These are phyloP conservation scores for Alternaria burnsii DNA, from an alignment of 2,329 filamentous ascomycete genomes.

Conservation along the genomic window DNA sequence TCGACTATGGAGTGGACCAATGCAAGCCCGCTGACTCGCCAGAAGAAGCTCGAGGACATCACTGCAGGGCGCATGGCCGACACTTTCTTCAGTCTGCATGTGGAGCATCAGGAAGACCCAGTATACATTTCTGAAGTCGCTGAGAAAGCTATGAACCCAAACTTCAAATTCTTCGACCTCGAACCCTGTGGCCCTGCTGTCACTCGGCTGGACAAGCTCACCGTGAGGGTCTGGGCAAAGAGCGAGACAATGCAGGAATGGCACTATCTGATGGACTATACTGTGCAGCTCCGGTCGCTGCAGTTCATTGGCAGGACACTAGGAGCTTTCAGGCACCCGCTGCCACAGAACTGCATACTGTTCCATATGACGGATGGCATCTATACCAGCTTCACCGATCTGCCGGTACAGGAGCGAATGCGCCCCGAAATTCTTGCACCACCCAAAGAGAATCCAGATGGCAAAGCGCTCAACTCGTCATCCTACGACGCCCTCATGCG, in stretches of 20 bases:
- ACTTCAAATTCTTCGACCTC: conserved; percentile 85
- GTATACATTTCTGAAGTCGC: conserved; percentile 90
- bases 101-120: conserved; percentile 69
- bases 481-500: conserved; percentile 90
- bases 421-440: conserved; percentile 41
- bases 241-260: conserved; percentile 62
- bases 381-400: conserved; percentile 77
- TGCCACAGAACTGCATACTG: conserved; percentile 82
- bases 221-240: conserved; percentile 77
- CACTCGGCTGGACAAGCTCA: conserved; percentile 71
- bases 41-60: conserved; percentile 78
- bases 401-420: conserved; percentile 60
- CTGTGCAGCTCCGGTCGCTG: conserved; percentile 74
- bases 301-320: conserved; percentile 77
- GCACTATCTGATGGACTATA: conserved; percentile 75
- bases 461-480: conserved; percentile 68
- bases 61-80: conserved; percentile 79
- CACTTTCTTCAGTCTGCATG: conserved; percentile 87
- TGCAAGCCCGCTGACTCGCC: conserved; percentile 67
- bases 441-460: conserved; percentile 54
- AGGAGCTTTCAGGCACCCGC: conserved; percentile 69
- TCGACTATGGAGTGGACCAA: conserved; percentile 71
- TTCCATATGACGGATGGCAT: conserved; percentile 88
- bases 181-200: conserved; percentile 68
- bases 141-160: conserved; percentile 86